Evolutionary conservation across 352 stramenopile species (phyloP).

Genomic region (Phytopythium cucurbitacearum): DNA sequence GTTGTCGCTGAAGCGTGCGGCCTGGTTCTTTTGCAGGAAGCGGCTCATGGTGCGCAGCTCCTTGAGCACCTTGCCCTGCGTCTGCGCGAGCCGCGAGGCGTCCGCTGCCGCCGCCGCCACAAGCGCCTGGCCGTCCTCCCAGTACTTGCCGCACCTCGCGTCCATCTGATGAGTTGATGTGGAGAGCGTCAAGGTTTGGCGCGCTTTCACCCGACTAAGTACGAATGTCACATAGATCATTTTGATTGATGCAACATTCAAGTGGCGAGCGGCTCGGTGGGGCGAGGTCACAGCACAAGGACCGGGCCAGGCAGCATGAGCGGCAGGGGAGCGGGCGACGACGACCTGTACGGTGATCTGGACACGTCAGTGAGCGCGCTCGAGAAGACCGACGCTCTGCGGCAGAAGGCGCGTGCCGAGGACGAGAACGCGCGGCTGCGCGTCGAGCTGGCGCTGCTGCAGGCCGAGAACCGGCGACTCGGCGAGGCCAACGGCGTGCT

Average conservation of each 20-base stretch:
- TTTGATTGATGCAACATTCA: slow-evolving; percentile 9
- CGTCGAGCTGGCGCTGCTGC: slow-evolving; percentile 54
- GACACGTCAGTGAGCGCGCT: slow-evolving; percentile 73
- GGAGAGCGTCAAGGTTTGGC: background rate
- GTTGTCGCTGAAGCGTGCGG: slow-evolving; percentile 68
- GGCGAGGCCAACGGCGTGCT: slow-evolving; percentile 53
- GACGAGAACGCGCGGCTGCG: slow-evolving; percentile 44
- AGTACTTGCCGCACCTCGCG: slow-evolving; percentile 69
- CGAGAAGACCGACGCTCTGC: slow-evolving; percentile 54
- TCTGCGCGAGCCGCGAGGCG: slow-evolving; percentile 18
- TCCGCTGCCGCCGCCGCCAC: slow-evolving; percentile 18
- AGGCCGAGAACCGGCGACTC: slow-evolving; percentile 56
- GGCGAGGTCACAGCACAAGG: background rate
- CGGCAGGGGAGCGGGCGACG: slow-evolving; percentile 4
- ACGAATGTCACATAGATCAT: slow-evolving; percentile 8
- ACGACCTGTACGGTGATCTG: slow-evolving; percentile 79
- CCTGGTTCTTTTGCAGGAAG: slow-evolving; percentile 79
- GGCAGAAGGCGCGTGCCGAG: slow-evolving; percentile 51
- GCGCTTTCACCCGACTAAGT: slow-evolving; percentile 9
- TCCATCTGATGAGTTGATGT: slow-evolving; percentile 32
- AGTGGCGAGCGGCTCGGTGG: background rate
- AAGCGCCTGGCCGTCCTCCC: slow-evolving; percentile 64
- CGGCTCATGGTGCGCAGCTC: slow-evolving; percentile 70
- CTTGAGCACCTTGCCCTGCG: slow-evolving; percentile 55
- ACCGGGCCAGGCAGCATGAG: slow-evolving; percentile 5